These are phyloP conservation scores for Fusarium abutilonis DNA, from an alignment of 2,329 filamentous ascomycete genomes.

Conservation along the genomic window DNA sequence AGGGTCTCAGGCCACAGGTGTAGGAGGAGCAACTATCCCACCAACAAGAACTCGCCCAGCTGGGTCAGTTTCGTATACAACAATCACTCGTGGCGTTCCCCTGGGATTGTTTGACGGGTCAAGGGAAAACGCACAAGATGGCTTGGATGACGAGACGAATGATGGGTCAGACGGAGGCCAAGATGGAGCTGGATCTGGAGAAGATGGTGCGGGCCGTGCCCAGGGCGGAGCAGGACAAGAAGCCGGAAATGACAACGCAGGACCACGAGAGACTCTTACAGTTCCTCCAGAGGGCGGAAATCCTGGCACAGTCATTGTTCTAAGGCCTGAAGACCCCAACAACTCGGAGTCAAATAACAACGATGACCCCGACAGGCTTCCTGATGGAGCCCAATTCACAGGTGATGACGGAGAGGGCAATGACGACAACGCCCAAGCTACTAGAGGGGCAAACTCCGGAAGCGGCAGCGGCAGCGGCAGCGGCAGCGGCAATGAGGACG, in stretches of 20 bases:
- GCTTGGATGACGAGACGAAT: not conserved
- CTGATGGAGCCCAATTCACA: not conserved
- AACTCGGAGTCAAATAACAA: not conserved
- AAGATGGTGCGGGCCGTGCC: not conserved
- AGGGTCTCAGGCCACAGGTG: not conserved
- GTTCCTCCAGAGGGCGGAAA: conserved; percentile 23
- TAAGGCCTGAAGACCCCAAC: not conserved
- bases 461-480: not conserved
- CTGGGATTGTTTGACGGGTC: not conserved
- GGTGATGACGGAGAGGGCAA: not conserved
- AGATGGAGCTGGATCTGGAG: not conserved
- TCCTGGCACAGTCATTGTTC: conserved; percentile 22
- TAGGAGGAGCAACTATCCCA: not conserved
- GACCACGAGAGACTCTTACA: conserved; percentile 11
- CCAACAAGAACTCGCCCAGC: not conserved
- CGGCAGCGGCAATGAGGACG: not conserved
- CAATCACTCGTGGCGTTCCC: conserved; percentile 18
- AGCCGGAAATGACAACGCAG: not conserved
- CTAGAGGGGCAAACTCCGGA: not conserved
- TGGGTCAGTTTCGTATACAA: conserved; percentile 15
- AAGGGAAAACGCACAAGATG: not conserved
- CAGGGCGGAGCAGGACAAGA: conserved; percentile 2
- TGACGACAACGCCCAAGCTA: not conserved
- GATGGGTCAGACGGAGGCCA: not conserved
- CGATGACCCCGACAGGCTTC: not conserved